Conservation (phyloP, 2,329 filamentous ascomycete genomes). For the Pseudocercospora vitis region DNA sequence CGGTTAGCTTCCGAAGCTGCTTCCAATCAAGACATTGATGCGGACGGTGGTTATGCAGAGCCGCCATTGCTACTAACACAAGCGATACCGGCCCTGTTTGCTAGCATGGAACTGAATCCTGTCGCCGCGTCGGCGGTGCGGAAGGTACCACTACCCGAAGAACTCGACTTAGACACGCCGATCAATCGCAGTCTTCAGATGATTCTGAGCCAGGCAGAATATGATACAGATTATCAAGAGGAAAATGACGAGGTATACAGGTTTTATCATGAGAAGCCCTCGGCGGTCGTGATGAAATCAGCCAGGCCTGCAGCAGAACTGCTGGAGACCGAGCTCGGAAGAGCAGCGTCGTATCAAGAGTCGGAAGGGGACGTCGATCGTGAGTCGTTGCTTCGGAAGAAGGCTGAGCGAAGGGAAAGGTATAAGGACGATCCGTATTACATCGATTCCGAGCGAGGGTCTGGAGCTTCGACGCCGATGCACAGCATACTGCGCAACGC, state of each 20-base stretch:
- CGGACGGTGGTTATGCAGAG: slow-evolving; percentile 67
- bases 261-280: slow-evolving; percentile 48
- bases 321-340: slow-evolving; percentile 40
- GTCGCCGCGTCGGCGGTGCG: slow-evolving; percentile 79
- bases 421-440: slow-evolving; percentile 96
- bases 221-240: slow-evolving; percentile 44
- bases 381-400: slow-evolving; percentile 71
- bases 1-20: slow-evolving; percentile 82
- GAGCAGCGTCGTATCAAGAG: slow-evolving; percentile 47
- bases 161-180: slow-evolving; percentile 74
- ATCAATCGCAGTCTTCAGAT: slow-evolving; percentile 73
- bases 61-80: slow-evolving; percentile 83
- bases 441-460: slow-evolving; percentile 57
- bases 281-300: slow-evolving; percentile 23
- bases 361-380: slow-evolving; percentile 62
- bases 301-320: slow-evolving; percentile 44
- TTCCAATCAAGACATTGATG: slow-evolving; percentile 59
- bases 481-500: slow-evolving; percentile 68
- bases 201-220: slow-evolving; percentile 59
- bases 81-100: slow-evolving; percentile 84
- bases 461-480: slow-evolving; percentile 70
- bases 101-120: slow-evolving; percentile 85
- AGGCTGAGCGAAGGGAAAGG: slow-evolving; percentile 74
- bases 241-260: slow-evolving; percentile 47
- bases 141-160: slow-evolving; percentile 77